Conservation (phyloP, 1,139 yeast genomes). For the Debaryomyces subglobosus region DNA sequence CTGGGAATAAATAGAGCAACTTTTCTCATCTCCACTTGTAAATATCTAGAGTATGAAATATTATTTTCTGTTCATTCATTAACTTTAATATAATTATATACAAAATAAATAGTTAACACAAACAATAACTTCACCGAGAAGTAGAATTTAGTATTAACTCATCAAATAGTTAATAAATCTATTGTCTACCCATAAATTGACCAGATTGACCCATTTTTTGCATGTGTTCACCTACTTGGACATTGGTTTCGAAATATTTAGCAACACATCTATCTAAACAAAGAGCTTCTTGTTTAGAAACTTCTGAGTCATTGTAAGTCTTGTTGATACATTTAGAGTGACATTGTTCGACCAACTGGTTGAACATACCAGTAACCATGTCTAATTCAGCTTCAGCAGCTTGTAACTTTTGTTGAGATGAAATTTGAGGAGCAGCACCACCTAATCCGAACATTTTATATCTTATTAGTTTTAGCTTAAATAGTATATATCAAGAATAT, state of each 20-base stretch:
- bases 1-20: background rate
- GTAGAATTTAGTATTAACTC: constrained; percentile 1
- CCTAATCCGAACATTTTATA: constrained; percentile 75
- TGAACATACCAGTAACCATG: constrained; percentile 97
- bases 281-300: constrained; percentile 81
- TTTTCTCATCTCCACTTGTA: background rate
- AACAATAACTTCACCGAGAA: background rate
- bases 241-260: constrained; percentile 94
- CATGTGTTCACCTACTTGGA: constrained; percentile 92
- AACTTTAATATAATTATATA: constrained; percentile 7
- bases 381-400: constrained; percentile 91
- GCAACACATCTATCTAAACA: constrained; percentile 98
- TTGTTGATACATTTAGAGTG: constrained; percentile 82
- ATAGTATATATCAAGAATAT: background rate
- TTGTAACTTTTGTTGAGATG: constrained; percentile 72
- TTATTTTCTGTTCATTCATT: constrained; percentile 6
- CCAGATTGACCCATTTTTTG: constrained; percentile 69
- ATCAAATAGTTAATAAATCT: constrained; percentile 11
- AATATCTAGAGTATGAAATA: background rate
- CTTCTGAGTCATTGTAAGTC: constrained; percentile 71
- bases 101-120: constrained; percentile 6
- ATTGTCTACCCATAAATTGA: constrained; percentile 54
- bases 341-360: constrained; percentile 81
- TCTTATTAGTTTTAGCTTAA: background rate
- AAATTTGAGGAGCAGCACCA: constrained; percentile 70